A percentile compares a stretch with the other conserved stretches of the same genome.
Conservation (phyloP, 2,329 filamentous ascomycete genomes). For the Ascochyta fabae region DNA sequence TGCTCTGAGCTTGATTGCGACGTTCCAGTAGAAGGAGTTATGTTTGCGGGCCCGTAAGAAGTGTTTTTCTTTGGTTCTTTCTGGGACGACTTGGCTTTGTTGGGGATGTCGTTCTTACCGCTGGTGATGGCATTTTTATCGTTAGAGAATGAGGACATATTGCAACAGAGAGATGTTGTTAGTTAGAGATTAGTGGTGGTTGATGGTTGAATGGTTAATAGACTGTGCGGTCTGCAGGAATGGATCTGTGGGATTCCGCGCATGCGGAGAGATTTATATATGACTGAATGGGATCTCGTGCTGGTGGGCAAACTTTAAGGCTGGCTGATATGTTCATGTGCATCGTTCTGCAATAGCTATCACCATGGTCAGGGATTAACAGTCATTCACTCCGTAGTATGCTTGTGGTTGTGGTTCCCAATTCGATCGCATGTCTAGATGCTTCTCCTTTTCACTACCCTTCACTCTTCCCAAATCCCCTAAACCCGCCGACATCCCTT, state of each 20-base stretch:
- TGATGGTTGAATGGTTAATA: too few relatives aligned
- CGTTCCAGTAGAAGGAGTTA: neutral
- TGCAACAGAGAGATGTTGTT: too few relatives aligned
- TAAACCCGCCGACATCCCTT: constrained; percentile 72
- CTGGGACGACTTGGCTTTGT: neutral
- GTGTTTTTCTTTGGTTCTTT: too few relatives aligned
- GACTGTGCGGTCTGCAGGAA: too few relatives aligned
- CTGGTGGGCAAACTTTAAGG: too few relatives aligned
- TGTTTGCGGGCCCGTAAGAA: neutral
- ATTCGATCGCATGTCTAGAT: neutral
- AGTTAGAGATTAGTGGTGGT: too few relatives aligned
- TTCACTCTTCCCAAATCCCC: constrained; percentile 47
- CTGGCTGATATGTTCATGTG: too few relatives aligned
- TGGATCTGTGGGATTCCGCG: too few relatives aligned
- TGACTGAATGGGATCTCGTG: too few relatives aligned
- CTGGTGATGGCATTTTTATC: neutral
- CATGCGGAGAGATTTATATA: too few relatives aligned
- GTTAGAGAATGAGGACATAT: neutral
- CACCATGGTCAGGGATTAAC: neutral
- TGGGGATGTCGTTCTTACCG: neutral
- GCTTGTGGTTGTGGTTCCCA: neutral
- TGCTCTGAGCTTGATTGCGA: neutral
- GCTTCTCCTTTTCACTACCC: constrained; percentile 10
- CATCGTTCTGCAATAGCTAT: too few relatives aligned
- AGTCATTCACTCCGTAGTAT: neutral